These are phyloP conservation scores for Trichosporon coremiiforme DNA, from an alignment of 1,284 basidiomycete species.

Conservation along the genomic window DNA sequence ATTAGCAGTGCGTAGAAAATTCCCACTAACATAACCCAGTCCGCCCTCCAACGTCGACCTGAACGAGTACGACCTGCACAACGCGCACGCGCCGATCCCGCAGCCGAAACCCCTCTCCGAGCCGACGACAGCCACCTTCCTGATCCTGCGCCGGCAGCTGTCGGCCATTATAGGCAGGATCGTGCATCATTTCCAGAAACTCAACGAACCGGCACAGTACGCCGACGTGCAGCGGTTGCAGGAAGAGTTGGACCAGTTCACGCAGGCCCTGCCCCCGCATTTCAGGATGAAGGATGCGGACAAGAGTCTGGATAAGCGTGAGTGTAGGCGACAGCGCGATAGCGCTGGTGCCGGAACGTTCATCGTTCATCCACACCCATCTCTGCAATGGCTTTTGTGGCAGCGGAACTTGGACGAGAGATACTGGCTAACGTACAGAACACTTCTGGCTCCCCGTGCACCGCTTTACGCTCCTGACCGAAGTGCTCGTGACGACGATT, in stretches of 20 bases:
- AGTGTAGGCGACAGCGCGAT: slow-evolving; percentile 21
- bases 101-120: slow-evolving; percentile 55
- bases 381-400: no score
- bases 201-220: slow-evolving; percentile 78
- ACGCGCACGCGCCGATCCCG: slow-evolving; percentile 36
- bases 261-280: slow-evolving; percentile 69
- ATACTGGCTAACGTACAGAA: slow-evolving; percentile 24
- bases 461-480: slow-evolving; percentile 54
- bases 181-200: slow-evolving; percentile 92
- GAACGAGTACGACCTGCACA: slow-evolving; percentile 59
- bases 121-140: slow-evolving; percentile 83
- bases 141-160: slow-evolving; percentile 81
- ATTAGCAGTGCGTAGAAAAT: no score
- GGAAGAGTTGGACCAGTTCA: slow-evolving; percentile 79
- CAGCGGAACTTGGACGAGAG: no score
- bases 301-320: slow-evolving; percentile 69
- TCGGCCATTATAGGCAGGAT: slow-evolving; percentile 85
- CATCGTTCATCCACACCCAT: no score
- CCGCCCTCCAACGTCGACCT: slow-evolving; percentile 83
- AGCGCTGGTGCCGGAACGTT: no score
- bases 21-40: slow-evolving; percentile 44
- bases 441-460: slow-evolving; percentile 51
- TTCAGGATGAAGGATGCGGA: slow-evolving; percentile 67
- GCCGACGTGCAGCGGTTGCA: slow-evolving; percentile 81
- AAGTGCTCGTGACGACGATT: slow-evolving; percentile 54